Evolutionary conservation across 2,329 filamentous ascomycete species (phyloP).

Genomic region (Tolypocladium ophioglossoides): DNA sequence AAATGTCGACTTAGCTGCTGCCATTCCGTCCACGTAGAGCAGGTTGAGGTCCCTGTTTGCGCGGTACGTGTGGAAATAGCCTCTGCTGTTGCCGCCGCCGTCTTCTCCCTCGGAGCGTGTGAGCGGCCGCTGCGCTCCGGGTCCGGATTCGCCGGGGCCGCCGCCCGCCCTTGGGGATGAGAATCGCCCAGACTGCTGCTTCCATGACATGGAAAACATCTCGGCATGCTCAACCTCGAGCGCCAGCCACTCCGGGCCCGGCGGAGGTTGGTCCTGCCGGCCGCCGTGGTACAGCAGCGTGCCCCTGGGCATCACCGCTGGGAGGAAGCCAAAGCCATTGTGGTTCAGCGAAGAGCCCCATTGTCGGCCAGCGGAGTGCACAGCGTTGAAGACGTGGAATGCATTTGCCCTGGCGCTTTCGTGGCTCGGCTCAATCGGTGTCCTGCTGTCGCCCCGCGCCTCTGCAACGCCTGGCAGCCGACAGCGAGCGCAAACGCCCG

Average conservation of each 20-base stretch:
- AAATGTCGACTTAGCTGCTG: slow-evolving; percentile 59
- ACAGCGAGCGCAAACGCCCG: no score
- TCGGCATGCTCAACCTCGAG: slow-evolving; percentile 69
- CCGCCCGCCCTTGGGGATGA: no score
- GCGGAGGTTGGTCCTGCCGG: slow-evolving; percentile 29
- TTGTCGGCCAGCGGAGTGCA: slow-evolving; percentile 64
- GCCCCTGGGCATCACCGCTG: slow-evolving; percentile 52
- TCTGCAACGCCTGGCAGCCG: no score
- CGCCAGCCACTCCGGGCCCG: slow-evolving; percentile 58
- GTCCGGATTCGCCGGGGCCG: no score
- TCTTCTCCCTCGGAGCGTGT: not conserved
- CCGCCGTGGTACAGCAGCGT: slow-evolving; percentile 61
- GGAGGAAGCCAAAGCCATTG: slow-evolving; percentile 65
- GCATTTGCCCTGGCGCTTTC: slow-evolving; percentile 39
- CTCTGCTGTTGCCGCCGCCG: slow-evolving; percentile 27
- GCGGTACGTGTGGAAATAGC: slow-evolving; percentile 59
- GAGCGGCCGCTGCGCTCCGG: no score
- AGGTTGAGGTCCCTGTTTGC: slow-evolving; percentile 46
- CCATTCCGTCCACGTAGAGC: slow-evolving; percentile 62
- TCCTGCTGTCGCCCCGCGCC: not conserved
- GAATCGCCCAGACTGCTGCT: not conserved
- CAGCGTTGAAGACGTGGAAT: slow-evolving; percentile 59
- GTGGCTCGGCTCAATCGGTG: slow-evolving; percentile 21
- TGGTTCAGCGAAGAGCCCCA: slow-evolving; percentile 65
- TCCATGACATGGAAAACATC: slow-evolving; percentile 40